A percentile compares a stretch with the other conserved stretches of the same genome.
Evolutionary conservation across 805 yeast species (phyloP).

Genomic region (Lipomyces oligophaga): DNA sequence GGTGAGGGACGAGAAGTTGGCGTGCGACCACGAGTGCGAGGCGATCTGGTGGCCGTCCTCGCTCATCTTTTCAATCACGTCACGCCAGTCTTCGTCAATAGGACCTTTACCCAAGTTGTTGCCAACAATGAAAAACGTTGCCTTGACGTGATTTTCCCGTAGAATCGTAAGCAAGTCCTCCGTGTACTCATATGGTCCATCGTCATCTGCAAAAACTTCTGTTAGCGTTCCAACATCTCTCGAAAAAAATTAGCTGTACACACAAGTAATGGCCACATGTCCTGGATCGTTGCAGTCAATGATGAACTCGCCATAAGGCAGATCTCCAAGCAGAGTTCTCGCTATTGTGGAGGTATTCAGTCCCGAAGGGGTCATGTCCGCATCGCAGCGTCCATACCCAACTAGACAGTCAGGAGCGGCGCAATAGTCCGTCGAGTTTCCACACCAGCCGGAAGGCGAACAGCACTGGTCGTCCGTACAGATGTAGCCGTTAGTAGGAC

Average conservation of each 20-base stretch:
- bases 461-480: conserved; percentile 19
- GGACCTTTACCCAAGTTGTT: conserved; percentile 21
- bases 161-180: conserved; percentile 15
- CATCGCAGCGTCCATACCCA: conserved; percentile 20
- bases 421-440: conserved; percentile 9
- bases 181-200: conserved; percentile 21
- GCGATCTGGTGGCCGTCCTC: conserved; percentile 21
- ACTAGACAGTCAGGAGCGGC: conserved; percentile 13
- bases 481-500: conserved; percentile 8
- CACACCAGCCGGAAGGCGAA: conserved; percentile 20
- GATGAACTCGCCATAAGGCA: conserved; percentile 18
- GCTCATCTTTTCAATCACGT: conserved; percentile 9
- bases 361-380: conserved; percentile 15
- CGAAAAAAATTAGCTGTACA: background rate
- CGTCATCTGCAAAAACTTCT: conserved; percentile 9
- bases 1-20: conserved; percentile 5
- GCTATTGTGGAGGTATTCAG: conserved; percentile 10
- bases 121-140: conserved; percentile 21
- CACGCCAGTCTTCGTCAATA: conserved; percentile 17
- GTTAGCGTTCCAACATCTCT: background rate
- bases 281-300: conserved; percentile 15
- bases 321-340: conserved; percentile 10
- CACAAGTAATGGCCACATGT: conserved; percentile 20
- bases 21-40: conserved; percentile 25
- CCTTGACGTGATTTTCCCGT: conserved; percentile 11